Conservation (phyloP, 2,329 filamentous ascomycete genomes). For the Colletotrichum siamense region DNA sequence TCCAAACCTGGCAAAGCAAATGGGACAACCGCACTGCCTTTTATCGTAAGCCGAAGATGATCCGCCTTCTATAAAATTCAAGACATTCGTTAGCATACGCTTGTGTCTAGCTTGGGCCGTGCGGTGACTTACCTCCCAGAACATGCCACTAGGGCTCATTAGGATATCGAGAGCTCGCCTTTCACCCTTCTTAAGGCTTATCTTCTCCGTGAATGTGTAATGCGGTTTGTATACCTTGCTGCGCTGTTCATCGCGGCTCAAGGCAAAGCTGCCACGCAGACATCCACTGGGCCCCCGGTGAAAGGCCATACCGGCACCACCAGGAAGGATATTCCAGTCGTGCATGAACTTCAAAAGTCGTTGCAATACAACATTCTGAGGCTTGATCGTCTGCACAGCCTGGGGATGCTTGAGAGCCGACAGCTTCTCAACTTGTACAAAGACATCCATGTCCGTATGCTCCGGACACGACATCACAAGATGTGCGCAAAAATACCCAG, state of each 20-base stretch:
- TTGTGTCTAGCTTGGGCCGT: neutral
- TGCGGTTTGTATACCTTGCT: neutral
- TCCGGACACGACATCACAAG: neutral
- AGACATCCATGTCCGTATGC: neutral
- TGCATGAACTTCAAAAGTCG: neutral
- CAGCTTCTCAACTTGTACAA: neutral
- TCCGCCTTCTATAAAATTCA: neutral
- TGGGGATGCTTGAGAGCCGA: neutral
- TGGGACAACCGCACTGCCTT: neutral
- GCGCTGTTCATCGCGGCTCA: neutral
- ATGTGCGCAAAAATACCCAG: neutral
- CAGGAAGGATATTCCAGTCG: neutral
- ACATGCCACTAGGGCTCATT: neutral
- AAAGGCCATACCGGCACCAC: neutral
- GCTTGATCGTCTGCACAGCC: neutral
- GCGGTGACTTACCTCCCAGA: neutral
- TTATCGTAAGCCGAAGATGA: neutral
- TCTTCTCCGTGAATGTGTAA: neutral
- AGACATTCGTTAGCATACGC: neutral
- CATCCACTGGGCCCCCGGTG: neutral
- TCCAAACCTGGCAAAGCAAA: neutral
- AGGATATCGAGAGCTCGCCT: neutral
- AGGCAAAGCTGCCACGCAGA: neutral
- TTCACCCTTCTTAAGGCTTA: neutral
- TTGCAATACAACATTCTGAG: neutral